These are phyloP conservation scores for Pythium phragmitis DNA, from an alignment of 352 stramenopile species.

Conservation along the genomic window DNA sequence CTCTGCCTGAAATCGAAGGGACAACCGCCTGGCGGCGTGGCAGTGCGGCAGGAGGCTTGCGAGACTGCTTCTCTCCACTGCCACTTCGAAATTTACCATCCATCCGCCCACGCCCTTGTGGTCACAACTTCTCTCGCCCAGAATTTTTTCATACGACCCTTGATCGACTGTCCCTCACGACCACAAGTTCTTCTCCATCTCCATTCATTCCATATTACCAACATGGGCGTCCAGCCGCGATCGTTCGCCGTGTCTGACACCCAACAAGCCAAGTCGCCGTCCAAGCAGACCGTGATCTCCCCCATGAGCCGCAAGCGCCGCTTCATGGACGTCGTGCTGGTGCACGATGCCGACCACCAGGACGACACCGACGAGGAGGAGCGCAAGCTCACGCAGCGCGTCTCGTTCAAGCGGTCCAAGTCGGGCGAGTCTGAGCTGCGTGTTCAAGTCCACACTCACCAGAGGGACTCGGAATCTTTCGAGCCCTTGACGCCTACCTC, in stretches of 20 bases:
- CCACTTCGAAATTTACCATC: conserved; percentile 23
- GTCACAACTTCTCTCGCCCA: neutral
- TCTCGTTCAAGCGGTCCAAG: conserved; percentile 32
- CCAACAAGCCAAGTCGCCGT: conserved; percentile 16
- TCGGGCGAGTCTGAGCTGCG: conserved; percentile 11
- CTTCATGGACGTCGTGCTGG: conserved; percentile 29
- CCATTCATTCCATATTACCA: neutral
- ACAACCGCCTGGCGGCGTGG: conserved; percentile 4
- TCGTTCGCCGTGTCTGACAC: conserved; percentile 11
- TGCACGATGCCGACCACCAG: conserved; percentile 9
- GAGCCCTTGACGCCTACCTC: conserved; percentile 11
- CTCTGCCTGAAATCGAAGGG: conserved; percentile 6
- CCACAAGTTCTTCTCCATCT: neutral
- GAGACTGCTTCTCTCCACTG: neutral
- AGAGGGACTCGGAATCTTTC: conserved; percentile 10
- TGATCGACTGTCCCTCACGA: neutral
- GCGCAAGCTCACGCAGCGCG: conserved; percentile 18
- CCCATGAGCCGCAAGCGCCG: conserved; percentile 25
- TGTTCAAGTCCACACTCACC: conserved; percentile 2
- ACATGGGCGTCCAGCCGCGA: conserved; percentile 26
- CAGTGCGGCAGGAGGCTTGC: neutral
- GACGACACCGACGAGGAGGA: conserved; percentile 4
- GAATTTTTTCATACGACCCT: neutral
- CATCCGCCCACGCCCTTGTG: conserved; percentile 3
- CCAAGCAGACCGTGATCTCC: conserved; percentile 12